Percentiles rank a stretch among this genome's conserved stretches.
phyloP scores from a whole-genome alignment of 169 alveolate genomes.

The Miamiensis avidus region DNA sequence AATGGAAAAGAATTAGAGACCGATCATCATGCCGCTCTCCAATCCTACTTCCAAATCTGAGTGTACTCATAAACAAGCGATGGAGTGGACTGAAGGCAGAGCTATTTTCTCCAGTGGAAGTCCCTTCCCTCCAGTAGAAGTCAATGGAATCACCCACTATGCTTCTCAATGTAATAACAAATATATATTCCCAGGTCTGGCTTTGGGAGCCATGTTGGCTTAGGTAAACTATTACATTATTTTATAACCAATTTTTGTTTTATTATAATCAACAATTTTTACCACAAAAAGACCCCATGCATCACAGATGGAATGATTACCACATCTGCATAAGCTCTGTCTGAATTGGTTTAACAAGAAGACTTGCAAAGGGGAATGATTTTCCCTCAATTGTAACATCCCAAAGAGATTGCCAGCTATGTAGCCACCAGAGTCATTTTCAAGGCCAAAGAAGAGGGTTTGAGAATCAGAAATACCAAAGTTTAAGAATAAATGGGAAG shows the following conservation, averaged over 20 bases:
- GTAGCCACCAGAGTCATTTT: not conserved
- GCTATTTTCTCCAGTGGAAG: constrained; percentile 58
- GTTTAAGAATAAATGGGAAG: not conserved
- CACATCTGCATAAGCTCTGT: not conserved
- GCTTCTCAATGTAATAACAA: constrained; percentile 57
- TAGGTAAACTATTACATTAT: not conserved
- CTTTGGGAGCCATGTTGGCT: constrained; percentile 45
- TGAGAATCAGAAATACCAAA: not conserved
- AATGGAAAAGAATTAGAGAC: constrained; percentile 45
- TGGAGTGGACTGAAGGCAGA: constrained; percentile 51
- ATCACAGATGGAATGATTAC: not conserved
- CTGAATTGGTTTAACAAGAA: not conserved
- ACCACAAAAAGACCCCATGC: not conserved
- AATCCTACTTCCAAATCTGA: constrained; percentile 65
- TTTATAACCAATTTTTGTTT: too few species aligned
- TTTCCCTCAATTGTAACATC: not conserved
- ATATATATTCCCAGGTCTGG: constrained; percentile 66
- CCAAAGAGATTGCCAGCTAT: not conserved
- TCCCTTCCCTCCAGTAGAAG: constrained; percentile 55
- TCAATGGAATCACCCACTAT: constrained; percentile 20
- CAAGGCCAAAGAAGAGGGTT: not conserved
- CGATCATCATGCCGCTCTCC: constrained; percentile 57
- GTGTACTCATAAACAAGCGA: constrained; percentile 57
- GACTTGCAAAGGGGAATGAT: not conserved
- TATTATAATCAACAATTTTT: too few species aligned